Conservation (phyloP, 1,284 basidiomycete species). For the Thelephora terrestris region DNA sequence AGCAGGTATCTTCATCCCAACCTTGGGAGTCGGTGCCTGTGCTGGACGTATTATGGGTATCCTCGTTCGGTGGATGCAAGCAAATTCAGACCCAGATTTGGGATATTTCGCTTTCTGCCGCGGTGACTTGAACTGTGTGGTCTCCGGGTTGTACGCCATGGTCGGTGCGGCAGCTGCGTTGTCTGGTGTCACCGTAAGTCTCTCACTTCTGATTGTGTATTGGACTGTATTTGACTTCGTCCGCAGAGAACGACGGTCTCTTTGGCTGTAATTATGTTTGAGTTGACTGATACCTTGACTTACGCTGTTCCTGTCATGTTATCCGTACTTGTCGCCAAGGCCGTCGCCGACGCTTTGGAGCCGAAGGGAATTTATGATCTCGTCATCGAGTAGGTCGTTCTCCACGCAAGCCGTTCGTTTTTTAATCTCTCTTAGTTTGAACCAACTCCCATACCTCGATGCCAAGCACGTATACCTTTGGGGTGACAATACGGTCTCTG, state of each 20-base stretch:
- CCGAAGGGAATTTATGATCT: slow-evolving; percentile 95
- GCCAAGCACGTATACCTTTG: slow-evolving; percentile 83
- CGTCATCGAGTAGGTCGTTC: slow-evolving; percentile 68
- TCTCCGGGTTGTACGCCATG: slow-evolving; percentile 88
- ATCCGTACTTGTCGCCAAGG: slow-evolving; percentile 85
- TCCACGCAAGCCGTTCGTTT: slow-evolving; percentile 11
- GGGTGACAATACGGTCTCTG: slow-evolving; percentile 64
- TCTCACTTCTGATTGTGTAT: neutral
- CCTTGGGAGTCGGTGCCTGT: slow-evolving; percentile 94
- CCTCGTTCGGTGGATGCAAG: slow-evolving; percentile 70
- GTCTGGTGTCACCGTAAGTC: slow-evolving; percentile 75
- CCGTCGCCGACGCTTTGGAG: slow-evolving; percentile 85
- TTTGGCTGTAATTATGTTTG: slow-evolving; percentile 95
- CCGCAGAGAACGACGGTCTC: slow-evolving; percentile 82
- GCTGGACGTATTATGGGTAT: slow-evolving; percentile 88
- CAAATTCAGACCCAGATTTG: slow-evolving; percentile 45
- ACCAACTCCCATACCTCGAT: slow-evolving; percentile 86
- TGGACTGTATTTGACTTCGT: neutral
- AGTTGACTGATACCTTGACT: slow-evolving; percentile 88
- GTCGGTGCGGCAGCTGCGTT: slow-evolving; percentile 84
- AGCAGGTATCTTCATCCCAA: slow-evolving; percentile 96
- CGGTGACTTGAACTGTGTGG: slow-evolving; percentile 57
- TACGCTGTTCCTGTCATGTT: slow-evolving; percentile 96
- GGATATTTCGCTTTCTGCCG: slow-evolving; percentile 58
- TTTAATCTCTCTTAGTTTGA: slow-evolving; percentile 29